Conservation (phyloP, 2,329 filamentous ascomycete species). For the Aspergillus ibericus region DNA sequence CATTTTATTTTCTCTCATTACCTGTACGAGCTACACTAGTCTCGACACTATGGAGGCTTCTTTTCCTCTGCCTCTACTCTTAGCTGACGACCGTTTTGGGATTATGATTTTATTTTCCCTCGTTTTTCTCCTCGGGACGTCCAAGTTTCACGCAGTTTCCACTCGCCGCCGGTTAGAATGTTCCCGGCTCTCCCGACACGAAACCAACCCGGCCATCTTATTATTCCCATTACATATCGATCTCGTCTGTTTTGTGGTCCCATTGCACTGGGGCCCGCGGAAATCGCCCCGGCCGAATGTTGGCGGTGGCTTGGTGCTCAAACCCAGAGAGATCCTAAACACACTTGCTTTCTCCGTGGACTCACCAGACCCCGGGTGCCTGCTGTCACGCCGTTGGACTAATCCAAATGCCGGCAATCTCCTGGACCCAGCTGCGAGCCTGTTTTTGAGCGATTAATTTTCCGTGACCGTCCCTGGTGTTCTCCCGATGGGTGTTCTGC, state of each 20-base stretch:
- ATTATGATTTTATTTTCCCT: neutral
- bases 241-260: neutral
- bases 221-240: neutral
- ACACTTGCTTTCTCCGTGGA: neutral
- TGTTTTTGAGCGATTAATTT: neutral
- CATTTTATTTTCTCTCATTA: too few relatives aligned
- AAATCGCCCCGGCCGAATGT: neutral
- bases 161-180: neutral
- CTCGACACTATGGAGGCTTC: neutral
- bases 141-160: neutral
- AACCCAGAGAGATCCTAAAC: neutral
- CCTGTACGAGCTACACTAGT: neutral
- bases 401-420: slow-evolving; percentile 1
- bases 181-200: neutral
- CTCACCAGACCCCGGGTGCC: slow-evolving; percentile 1
- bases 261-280: slow-evolving; percentile 1
- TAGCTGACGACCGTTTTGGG: neutral
- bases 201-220: neutral
- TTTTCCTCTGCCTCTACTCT: neutral
- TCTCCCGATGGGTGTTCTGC: neutral
- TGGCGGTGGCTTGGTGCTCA: too few relatives aligned
- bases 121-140: neutral
- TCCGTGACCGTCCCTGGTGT: neutral
- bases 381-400: neutral
- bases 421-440: neutral